These are phyloP conservation scores for Fraxinus angustifolia DNA, from an alignment of 305 asterid species.

Conservation along the genomic window DNA sequence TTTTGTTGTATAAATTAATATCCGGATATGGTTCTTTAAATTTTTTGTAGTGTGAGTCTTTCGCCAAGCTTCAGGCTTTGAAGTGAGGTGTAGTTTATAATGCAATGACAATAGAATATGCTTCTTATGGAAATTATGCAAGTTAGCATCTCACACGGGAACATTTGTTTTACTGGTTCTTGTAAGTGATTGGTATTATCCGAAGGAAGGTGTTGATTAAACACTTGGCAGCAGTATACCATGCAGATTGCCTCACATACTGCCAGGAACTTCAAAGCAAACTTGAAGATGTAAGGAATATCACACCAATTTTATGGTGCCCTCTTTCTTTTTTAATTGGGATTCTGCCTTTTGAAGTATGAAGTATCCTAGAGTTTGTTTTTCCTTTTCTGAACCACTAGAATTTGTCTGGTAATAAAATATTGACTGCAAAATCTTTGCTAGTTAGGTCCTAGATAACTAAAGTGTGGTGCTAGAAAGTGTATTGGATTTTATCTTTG, in stretches of 20 bases:
- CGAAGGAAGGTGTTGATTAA: conserved; percentile 81
- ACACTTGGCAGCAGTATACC: conserved; percentile 82
- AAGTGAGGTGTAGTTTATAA: neutral
- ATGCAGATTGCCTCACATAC: conserved; percentile 84
- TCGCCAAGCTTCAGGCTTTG: neutral
- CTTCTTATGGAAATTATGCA: neutral
- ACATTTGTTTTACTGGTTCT: conserved; percentile 8
- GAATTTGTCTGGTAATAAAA: neutral
- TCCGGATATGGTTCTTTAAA: neutral
- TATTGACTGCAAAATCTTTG: neutral
- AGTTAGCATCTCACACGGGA: conserved; percentile 7
- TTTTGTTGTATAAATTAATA: neutral
- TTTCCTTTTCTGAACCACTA: conserved; percentile 2
- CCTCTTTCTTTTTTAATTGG: neutral
- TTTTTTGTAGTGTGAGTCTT: neutral
- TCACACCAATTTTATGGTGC: neutral
- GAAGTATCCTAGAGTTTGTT: neutral
- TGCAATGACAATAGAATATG: neutral
- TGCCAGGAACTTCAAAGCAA: conserved; percentile 88
- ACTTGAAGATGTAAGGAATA: conserved; percentile 62
- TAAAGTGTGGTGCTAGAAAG: neutral
- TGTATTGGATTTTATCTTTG: neutral
- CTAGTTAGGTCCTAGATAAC: conserved; percentile 1
- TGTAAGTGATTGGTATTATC: conserved; percentile 80
- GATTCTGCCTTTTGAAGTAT: neutral